phyloP scores from a whole-genome alignment of 2,329 filamentous ascomycete genomes.

The Fusarium sp. region DNA sequence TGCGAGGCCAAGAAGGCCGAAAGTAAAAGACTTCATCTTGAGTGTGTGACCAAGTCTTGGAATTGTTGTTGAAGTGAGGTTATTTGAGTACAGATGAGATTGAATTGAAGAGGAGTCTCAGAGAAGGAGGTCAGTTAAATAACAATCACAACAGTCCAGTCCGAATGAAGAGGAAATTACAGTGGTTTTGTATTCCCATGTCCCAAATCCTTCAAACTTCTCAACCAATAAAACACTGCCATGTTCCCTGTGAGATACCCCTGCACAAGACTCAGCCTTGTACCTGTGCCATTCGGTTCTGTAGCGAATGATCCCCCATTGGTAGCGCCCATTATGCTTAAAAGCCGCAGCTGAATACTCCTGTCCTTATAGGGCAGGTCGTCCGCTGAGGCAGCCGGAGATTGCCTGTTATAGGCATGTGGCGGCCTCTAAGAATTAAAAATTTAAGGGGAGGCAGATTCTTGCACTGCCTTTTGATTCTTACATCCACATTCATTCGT shows the following conservation, averaged over 20 bases:
- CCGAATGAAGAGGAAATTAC: not conserved
- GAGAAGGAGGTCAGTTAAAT: not conserved
- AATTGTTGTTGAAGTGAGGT: not conserved
- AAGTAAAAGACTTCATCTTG: not conserved
- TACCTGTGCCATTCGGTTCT: not conserved
- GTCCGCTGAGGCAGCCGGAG: not conserved
- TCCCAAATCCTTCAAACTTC: accelerated
- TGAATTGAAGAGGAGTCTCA: not conserved
- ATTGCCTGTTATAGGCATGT: not conserved
- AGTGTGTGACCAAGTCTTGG: not conserved
- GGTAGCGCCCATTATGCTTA: not conserved
- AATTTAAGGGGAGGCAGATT: not conserved
- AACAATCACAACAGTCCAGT: too few species aligned
- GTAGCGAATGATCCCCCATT: not conserved
- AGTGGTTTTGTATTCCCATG: not conserved
- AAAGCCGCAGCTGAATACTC: not conserved
- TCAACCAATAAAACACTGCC: not conserved
- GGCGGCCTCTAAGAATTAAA: not conserved
- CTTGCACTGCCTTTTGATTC: not conserved
- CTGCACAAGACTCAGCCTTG: conserved; percentile 2
- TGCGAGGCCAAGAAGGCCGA: not conserved
- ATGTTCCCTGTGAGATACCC: not conserved
- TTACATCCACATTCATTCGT: too few species aligned
- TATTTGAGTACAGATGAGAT: not conserved
- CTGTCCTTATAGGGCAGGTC: not conserved